Evolutionary conservation across 2,329 filamentous ascomycete genomes (phyloP), one percentile per base, ranked within the genome.

Genomic region (Ceratocystis papillata): DNA sequence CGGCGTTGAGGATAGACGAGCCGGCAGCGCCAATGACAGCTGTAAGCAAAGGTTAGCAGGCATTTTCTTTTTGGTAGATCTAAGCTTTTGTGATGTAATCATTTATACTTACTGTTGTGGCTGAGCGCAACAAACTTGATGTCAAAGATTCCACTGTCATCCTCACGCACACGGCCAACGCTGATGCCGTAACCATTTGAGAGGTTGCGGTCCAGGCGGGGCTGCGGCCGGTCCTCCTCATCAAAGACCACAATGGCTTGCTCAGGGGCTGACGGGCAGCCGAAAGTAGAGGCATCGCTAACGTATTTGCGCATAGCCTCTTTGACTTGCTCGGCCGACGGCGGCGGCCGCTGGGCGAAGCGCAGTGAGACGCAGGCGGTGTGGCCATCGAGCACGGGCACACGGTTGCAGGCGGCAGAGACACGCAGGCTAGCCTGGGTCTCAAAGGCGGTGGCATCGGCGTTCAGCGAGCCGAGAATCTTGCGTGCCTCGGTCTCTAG

Each of bases 21-120:
- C 94, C 94, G n/a, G 93, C 92, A 41, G 94, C 94, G 70, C 93
- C 93, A 74, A 99, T 93, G 66, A 99, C 88, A 69, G 93, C 86
- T 85, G 65, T 20, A 33, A n/a, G 63, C 15, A 22, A 78, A 76
- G 79, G 70, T 80, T 80, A 74, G 72, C 63, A 64, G 67, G 59
- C 12, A 37, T 53, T 53, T 55, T 20, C 30, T 33, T 28, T 67
- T 65, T 33, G 22, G 41, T 37, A 20, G 46, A 45, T 25, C 33
- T 37, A 12, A 37, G 33, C 33, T 37, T 37, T 10, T 1, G 33
- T 37, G 37, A 10, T 37, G 10, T 62, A 4, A 12, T 6, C 30
- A 28, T 20, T 10, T 20, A 10, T 10, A 78, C 81, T 77, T 73
- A 83, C 81, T 85, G 72, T 85, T 85, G 70, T 97, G 94, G 73